These are phyloP conservation scores for Aspergillus tamarii DNA, from an alignment of 2,329 filamentous ascomycete genomes.

Conservation along the genomic window DNA sequence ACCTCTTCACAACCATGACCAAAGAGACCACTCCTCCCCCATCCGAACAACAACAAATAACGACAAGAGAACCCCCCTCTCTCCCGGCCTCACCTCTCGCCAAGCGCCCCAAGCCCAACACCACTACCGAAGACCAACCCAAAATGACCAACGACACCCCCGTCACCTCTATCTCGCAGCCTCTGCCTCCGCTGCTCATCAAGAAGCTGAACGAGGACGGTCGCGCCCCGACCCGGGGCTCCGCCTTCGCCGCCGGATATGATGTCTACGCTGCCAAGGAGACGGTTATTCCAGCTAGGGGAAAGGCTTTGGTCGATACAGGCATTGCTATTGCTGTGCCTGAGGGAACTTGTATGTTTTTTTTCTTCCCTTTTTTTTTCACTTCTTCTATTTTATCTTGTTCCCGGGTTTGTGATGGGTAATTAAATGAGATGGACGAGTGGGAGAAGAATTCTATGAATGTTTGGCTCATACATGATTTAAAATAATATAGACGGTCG, in stretches of 20 bases:
- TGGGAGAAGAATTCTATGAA: neutral
- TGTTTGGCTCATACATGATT: neutral
- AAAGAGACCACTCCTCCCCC: slow-evolving; percentile 41
- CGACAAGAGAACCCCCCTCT: slow-evolving; percentile 55
- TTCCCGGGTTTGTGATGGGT: too few relatives aligned
- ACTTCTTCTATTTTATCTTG: neutral
- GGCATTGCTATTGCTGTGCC: slow-evolving; percentile 91
- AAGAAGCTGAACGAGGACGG: slow-evolving; percentile 84
- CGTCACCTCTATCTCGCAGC: slow-evolving; percentile 44
- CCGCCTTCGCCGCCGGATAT: slow-evolving; percentile 88
- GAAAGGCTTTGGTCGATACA: slow-evolving; percentile 85
- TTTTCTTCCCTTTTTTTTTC: neutral
- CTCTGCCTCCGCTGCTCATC: slow-evolving; percentile 70
- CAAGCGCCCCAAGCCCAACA: slow-evolving; percentile 73
- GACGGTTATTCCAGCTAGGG: slow-evolving; percentile 75
- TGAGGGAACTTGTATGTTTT: slow-evolving; percentile 76
- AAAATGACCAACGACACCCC: slow-evolving; percentile 28
- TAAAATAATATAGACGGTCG: slow-evolving; percentile 68
- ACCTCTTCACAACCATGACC: slow-evolving; percentile 41
- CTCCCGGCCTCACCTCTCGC: slow-evolving; percentile 73
- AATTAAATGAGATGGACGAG: neutral
- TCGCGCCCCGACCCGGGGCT: slow-evolving; percentile 84
- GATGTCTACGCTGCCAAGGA: slow-evolving; percentile 82
- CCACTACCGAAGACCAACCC: slow-evolving; percentile 23
- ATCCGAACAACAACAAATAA: slow-evolving; percentile 23